A percentile compares a stretch with the other conserved stretches of the same genome.
Evolutionary conservation across 2,329 filamentous ascomycete genomes (phyloP).

Genomic region (Aspergillus sp.): DNA sequence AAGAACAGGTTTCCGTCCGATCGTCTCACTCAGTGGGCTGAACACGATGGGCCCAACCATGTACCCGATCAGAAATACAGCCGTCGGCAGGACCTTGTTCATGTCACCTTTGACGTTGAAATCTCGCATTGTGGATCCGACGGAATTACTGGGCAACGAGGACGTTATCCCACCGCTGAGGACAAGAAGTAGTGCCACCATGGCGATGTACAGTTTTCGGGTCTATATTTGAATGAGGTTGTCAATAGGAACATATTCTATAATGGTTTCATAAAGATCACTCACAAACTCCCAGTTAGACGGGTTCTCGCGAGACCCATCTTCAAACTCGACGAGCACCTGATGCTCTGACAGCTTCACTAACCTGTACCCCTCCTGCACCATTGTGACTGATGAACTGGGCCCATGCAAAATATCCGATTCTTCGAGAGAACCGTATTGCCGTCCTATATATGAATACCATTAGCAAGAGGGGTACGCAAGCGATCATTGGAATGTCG

Average conservation of each 20-base stretch:
- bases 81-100: constrained; percentile 34
- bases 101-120: constrained; percentile 26
- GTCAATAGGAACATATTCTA: constrained; percentile 27
- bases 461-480: neutral
- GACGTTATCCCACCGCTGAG: constrained; percentile 40
- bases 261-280: constrained; percentile 15
- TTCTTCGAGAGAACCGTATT: neutral
- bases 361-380: constrained; percentile 17
- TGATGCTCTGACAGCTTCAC: constrained; percentile 19
- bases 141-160: constrained; percentile 39
- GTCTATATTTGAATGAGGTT: neutral
- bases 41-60: constrained; percentile 42
- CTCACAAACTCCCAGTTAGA: constrained; percentile 30
- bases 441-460: neutral
- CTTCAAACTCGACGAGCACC: constrained; percentile 26
- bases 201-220: constrained; percentile 30
- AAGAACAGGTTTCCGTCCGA: constrained; percentile 43
- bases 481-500: neutral
- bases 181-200: constrained; percentile 26
- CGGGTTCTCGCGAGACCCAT: constrained; percentile 23
- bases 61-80: constrained; percentile 39
- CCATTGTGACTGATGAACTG: neutral
- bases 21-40: constrained; percentile 44
- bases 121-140: constrained; percentile 35
- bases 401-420: neutral